phyloP scores from a whole-genome alignment of 768 basidiomycete species.

The Auricularia cornea region DNA sequence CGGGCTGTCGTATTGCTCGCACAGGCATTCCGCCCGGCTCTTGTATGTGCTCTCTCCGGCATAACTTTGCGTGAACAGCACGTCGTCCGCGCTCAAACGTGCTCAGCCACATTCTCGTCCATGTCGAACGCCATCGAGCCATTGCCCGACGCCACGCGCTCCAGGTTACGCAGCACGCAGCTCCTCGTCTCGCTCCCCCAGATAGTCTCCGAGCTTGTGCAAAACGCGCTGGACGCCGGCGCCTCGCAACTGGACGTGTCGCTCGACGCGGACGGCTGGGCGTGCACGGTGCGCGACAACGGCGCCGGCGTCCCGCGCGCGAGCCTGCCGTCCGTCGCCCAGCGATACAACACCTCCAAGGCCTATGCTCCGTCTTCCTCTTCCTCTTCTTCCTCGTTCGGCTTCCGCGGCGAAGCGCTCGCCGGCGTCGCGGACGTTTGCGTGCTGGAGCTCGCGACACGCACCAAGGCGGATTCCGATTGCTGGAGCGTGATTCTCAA shows the following conservation, averaged over 20 bases:
- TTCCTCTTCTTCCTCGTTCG: constrained; percentile 57
- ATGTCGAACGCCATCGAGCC: constrained; percentile 13
- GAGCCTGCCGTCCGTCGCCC: constrained; percentile 47
- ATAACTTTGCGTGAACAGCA: background rate
- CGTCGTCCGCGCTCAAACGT: constrained; percentile 1
- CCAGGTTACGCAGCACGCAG: constrained; percentile 71
- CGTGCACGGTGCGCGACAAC: constrained; percentile 79
- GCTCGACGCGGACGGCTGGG: constrained; percentile 69
- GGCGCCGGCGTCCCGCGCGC: constrained; percentile 66
- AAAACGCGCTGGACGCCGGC: constrained; percentile 82
- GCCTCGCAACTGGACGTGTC: constrained; percentile 62
- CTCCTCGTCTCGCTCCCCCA: constrained; percentile 76
- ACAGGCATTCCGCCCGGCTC: no score
- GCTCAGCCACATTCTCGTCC: no score
- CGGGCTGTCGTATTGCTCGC: no score
- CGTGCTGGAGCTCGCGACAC: constrained; percentile 74
- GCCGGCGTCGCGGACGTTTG: constrained; percentile 75
- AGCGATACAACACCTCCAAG: constrained; percentile 77
- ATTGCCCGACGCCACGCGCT: constrained; percentile 55
- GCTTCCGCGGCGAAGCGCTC: constrained; percentile 91
- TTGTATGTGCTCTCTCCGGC: no score
- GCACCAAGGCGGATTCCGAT: constrained; percentile 41
- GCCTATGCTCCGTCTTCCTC: constrained; percentile 44
- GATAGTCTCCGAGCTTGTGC: constrained; percentile 76
- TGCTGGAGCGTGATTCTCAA: constrained; percentile 76